Conservation (phyloP, 768 basidiomycete genomes). For the Dioszegia crocea region DNA sequence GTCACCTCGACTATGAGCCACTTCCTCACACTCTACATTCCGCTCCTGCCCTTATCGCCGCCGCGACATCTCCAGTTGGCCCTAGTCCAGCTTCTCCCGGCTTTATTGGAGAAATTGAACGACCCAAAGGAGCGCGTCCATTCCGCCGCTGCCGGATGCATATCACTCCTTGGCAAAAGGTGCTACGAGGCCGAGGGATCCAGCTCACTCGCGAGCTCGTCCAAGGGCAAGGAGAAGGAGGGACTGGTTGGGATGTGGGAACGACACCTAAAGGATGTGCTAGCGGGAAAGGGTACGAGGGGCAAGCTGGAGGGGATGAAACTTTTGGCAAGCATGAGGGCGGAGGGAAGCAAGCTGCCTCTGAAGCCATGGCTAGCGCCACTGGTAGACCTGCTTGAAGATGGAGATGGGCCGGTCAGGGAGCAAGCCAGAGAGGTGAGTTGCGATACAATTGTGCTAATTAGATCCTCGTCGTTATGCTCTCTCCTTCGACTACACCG, state of each 20-base stretch:
- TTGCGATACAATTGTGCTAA: neutral
- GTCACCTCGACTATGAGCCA: slow-evolving; percentile 26
- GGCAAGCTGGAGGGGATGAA: slow-evolving; percentile 44
- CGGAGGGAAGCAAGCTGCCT: slow-evolving; percentile 19
- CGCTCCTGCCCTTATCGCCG: slow-evolving; percentile 19
- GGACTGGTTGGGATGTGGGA: slow-evolving; percentile 32
- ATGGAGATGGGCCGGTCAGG: slow-evolving; percentile 83
- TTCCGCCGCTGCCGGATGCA: slow-evolving; percentile 21
- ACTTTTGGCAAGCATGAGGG: slow-evolving; percentile 25
- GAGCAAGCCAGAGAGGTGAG: slow-evolving; percentile 62
- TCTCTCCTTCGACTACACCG: slow-evolving; percentile 74
- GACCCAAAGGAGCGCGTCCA: slow-evolving; percentile 46
- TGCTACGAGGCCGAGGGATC: slow-evolving; percentile 32
- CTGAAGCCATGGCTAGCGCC: slow-evolving; percentile 63
- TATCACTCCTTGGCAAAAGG: slow-evolving; percentile 29
- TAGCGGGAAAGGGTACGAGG: slow-evolving; percentile 36
- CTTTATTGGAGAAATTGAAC: slow-evolving; percentile 40
- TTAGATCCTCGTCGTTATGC: slow-evolving; percentile 70
- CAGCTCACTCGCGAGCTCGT: neutral
- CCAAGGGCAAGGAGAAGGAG: slow-evolving; percentile 46
- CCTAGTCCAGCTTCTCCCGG: slow-evolving; percentile 32
- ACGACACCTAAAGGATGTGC: slow-evolving; percentile 27
- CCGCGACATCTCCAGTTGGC: slow-evolving; percentile 31
- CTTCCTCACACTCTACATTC: slow-evolving; percentile 40
- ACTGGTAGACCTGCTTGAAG: slow-evolving; percentile 81